Evolutionary conservation across 768 basidiomycete genomes (phyloP).

Genomic region (Bullera alba): DNA sequence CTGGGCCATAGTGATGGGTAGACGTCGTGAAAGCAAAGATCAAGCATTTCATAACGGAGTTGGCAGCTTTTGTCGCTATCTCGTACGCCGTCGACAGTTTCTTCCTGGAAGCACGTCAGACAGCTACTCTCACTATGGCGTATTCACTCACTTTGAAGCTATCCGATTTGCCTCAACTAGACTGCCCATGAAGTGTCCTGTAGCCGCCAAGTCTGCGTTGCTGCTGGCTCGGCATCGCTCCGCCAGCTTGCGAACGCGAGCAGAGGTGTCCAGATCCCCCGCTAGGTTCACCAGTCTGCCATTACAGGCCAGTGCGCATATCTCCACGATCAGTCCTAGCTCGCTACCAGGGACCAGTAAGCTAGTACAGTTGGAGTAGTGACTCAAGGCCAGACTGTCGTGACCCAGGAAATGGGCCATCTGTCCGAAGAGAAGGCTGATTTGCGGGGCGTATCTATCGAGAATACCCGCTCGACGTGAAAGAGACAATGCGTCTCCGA

Average conservation of each 20-base stretch:
- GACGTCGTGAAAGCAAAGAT: slow-evolving; percentile 36
- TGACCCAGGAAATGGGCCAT: slow-evolving; percentile 21
- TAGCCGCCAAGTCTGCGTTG: slow-evolving; percentile 17
- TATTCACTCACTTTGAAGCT: slow-evolving; percentile 26
- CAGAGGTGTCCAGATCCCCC: slow-evolving; percentile 3
- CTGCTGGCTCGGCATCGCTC: slow-evolving; percentile 16
- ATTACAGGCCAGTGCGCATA: slow-evolving; percentile 13
- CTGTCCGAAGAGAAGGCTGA: slow-evolving; percentile 30
- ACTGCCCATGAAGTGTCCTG: slow-evolving; percentile 22
- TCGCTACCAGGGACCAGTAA: slow-evolving; percentile 19
- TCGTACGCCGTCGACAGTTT: slow-evolving; percentile 27
- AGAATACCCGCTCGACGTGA: slow-evolving; percentile 12
- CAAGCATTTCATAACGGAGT: slow-evolving; percentile 23
- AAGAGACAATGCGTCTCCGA: slow-evolving; percentile 2
- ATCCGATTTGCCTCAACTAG: slow-evolving; percentile 21
- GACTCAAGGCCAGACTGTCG: slow-evolving; percentile 4
- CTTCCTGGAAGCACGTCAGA: slow-evolving; percentile 21
- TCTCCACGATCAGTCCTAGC: slow-evolving; percentile 21
- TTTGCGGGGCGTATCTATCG: slow-evolving; percentile 16
- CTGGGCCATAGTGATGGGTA: slow-evolving; percentile 23
- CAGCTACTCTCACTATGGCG: background rate
- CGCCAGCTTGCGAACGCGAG: slow-evolving; percentile 6
- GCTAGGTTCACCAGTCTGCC: background rate
- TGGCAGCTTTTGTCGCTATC: slow-evolving; percentile 16
- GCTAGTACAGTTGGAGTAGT: slow-evolving; percentile 16